Base-by-base conservation (phyloP, 1,139 yeast species). In the Yamadazyma aaseri region DNA sequence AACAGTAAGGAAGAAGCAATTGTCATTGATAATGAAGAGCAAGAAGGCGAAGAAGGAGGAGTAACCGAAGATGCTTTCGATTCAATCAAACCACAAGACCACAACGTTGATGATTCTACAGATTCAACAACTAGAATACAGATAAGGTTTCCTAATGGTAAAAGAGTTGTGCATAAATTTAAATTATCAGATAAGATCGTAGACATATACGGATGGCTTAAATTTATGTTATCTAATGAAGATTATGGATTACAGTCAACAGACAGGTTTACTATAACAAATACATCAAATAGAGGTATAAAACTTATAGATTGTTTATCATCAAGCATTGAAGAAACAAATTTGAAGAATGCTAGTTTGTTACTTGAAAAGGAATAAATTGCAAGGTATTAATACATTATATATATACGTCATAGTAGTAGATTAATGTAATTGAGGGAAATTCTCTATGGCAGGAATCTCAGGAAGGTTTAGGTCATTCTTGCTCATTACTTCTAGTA, bases 71-170 rank as follows among this genome's bases (percentile, higher is more conserved):
- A 53, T 36, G 40, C 51, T n/a, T 74, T 79, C 44, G 71, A 69
- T 6, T 35, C 59, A 0, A 77, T 81, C 13, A 38, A 50, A 14
- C 69, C 92, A 0, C 47, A 53, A 1, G 68, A 71, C 22, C 79
- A 80, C 38, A 61, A 62, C 0, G 96, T 86, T 45, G 64, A 78
- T 1, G 57, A 59, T 3, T 66, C 71, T n/a, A 71, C 79, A 0
- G 71, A 71, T 3, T 59, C 73, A 1, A 73, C 79, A 1, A 86
- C 97, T 1, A 68, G 98, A 48, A 75, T 94, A 16, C 98, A 92
- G 58, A 73, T 94, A 14, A 72, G 97, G 39, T 76, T 87, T 28
- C 95, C 94, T 12, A 89, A 84, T 49, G 97, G 97, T 15, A 74
- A 81, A 36, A 69, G 97, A 42, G 63, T 83, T 10, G 82, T 92